Evolutionary conservation across 2,329 filamentous ascomycete species (phyloP), one percentile per base, ranked within the genome.

Genomic region (Hirsutella rhossiliensis): DNA sequence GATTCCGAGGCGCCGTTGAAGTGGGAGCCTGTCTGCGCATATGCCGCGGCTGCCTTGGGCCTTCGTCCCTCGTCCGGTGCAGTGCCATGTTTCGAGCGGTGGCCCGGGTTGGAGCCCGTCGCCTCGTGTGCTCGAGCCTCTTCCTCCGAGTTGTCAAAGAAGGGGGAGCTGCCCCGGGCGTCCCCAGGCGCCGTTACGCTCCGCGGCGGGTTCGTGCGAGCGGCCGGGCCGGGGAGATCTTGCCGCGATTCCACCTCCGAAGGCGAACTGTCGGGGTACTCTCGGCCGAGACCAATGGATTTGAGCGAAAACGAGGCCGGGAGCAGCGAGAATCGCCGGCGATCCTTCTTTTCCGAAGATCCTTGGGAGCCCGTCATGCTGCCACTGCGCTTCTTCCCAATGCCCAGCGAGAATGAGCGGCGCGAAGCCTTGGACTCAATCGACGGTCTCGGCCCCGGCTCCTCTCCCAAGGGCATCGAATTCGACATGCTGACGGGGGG

Each of bases 401-500:
- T 70, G 2, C 77, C 79, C 40, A 84, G 66, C 2, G 82, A 82
- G 57, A 85, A 82, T 0, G 84, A 87, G 39, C 82, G 77, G 20
- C 84, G 76, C 29, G 78, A 78, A 17, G 65, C 66, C 49, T 69
- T 70, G 3, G 82, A 88, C 51, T 89, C 85, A 56, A 85, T 77
- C 1, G 84, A 89, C 36, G 71, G 69, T 40, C 84, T 71, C 1
- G 57, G 52, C 5, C 53, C 55, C 12, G 71, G 63, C 42, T 75
- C 70, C 34, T 79, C 76, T 30, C 70, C 71, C 40, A 73, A 73
- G 6, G 77, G 68, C 62, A 84, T 77, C 2, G 78, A 71, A 49
- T 83, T 82, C 48, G 83, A 78, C 87, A 96, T 94, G 67, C 88
- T 95, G 40, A 90, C 84, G 4, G 90, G 90, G 45, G 90, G 90